A percentile compares a stretch with the other conserved stretches of the same genome.
Evolutionary conservation across 345 rosid species (phyloP).

Genomic region (Eucalyptus polyanthemos): DNA sequence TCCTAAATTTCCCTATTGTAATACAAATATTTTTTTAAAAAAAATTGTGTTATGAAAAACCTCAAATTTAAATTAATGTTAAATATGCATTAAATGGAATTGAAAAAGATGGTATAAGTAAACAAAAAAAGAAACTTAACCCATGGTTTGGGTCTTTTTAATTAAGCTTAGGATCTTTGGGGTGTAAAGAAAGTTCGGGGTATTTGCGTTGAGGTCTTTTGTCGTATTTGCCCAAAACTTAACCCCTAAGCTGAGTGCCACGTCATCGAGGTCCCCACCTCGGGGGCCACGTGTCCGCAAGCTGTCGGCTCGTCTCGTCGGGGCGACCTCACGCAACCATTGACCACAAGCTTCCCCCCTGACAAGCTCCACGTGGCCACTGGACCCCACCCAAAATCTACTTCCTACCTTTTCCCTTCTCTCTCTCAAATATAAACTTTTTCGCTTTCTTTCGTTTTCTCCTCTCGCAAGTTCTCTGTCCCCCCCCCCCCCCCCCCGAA

Average conservation of each 20-base stretch:
- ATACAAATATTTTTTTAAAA: no score
- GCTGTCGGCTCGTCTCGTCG: neutral
- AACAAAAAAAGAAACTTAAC: no score
- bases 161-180: no score
- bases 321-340: neutral
- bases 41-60: no score
- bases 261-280: neutral
- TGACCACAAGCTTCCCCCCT: neutral
- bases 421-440: neutral
- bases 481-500: neutral
- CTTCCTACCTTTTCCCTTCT: neutral
- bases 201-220: no score
- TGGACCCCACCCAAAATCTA: neutral
- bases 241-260: neutral
- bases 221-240: neutral
- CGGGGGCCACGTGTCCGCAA: neutral
- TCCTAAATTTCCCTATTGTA: no score
- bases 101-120: no score
- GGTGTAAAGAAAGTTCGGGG: no score
- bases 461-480: neutral
- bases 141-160: no score
- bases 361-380: neutral
- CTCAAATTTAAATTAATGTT: rapidly evolving
- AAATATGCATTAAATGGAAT: no score
- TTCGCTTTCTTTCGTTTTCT: neutral